Percentiles rank a stretch among this genome's conserved stretches.
phyloP scores from a whole-genome alignment of 768 basidiomycete species.

The Leccinum longicurvipes region DNA sequence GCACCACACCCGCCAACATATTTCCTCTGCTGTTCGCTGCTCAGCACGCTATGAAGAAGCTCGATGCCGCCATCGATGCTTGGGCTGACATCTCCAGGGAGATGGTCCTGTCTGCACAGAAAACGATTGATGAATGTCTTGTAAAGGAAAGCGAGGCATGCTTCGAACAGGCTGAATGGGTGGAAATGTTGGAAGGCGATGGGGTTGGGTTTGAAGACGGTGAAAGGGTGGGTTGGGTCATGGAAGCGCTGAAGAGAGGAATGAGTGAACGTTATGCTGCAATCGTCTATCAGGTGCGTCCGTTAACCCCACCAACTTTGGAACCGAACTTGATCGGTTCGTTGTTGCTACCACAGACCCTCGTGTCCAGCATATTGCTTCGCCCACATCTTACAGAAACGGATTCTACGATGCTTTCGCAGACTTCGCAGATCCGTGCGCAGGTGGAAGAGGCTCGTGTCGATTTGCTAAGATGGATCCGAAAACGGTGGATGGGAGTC shows the following conservation, averaged over 20 bases:
- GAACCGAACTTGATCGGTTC: not conserved
- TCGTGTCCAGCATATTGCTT: conserved; percentile 71
- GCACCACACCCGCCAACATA: conserved; percentile 63
- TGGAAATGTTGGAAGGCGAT: conserved; percentile 68
- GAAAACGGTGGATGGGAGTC: conserved; percentile 72
- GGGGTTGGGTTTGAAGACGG: conserved; percentile 73
- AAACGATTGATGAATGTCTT: conserved; percentile 59
- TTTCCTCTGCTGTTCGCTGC: conserved; percentile 68
- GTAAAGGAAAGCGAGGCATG: conserved; percentile 58
- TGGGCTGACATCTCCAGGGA: conserved; percentile 42
- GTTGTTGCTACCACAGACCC: conserved; percentile 39
- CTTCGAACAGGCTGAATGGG: conserved; percentile 68
- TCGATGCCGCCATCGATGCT: conserved; percentile 56
- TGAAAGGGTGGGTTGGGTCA: conserved; percentile 75
- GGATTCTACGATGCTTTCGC: conserved; percentile 57
- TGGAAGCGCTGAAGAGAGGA: conserved; percentile 61
- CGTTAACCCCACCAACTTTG: not conserved
- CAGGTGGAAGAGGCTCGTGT: conserved; percentile 68
- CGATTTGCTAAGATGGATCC: conserved; percentile 56
- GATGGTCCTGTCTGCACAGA: conserved; percentile 63
- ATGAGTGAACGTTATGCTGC: conserved; percentile 64
- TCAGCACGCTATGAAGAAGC: conserved; percentile 54
- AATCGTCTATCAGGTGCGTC: conserved; percentile 69
- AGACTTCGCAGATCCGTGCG: conserved; percentile 66
- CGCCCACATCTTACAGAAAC: conserved; percentile 60